Evolutionary conservation across 495 filamentous ascomycete genomes (phyloP), one percentile per base, ranked within the genome.

Genomic region (Acidiella bohemica): DNA sequence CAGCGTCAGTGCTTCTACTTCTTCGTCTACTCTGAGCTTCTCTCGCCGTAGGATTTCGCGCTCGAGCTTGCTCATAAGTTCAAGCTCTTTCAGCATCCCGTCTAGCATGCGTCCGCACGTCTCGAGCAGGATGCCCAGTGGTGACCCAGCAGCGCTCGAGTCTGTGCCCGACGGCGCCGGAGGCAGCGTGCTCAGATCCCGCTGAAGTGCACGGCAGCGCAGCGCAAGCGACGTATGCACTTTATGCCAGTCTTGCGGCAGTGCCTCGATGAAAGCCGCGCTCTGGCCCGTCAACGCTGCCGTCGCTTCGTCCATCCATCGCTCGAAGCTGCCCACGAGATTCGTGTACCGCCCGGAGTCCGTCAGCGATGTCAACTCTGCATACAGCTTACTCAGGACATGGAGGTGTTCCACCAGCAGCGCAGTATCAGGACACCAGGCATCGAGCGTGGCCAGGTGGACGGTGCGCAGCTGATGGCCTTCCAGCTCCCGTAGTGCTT

Each of bases 51-150:
- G 19, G 11, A 52, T 17, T 13, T 39, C 49, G 3, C 19, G 36
- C 32, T 52, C 49, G 7, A 52, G 18, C 31, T 41, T 46, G 4
- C 6, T 12, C 49, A 52, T 52, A 3, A 52, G 12, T 20, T 52
- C 49, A 20, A 52, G 21, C 41, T 52, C 49, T 32, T 25, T 44
- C 29, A 44, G 29, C 44, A 44, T 51, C 1, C 39, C 48, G 8
- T 39, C 43, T 2, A 47, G 19, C 27, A 47, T 13, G 18, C 12
- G 16, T 17, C 19, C 25, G 13, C 42, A 46, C 3, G 22, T 14
- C 13, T 24, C 25, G 5, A 47, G 18, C 21, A 47, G 17, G 1
- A 43, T 23, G 16, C 17, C 26, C 17, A 51, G 27, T 4, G 25
- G 23, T 8, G 48, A 46, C 10, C 22, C 21, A 5, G 7, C 19